Base-by-base conservation (phyloP, 1,284 basidiomycete species). In the Mrakiaceae sp. region DNA sequence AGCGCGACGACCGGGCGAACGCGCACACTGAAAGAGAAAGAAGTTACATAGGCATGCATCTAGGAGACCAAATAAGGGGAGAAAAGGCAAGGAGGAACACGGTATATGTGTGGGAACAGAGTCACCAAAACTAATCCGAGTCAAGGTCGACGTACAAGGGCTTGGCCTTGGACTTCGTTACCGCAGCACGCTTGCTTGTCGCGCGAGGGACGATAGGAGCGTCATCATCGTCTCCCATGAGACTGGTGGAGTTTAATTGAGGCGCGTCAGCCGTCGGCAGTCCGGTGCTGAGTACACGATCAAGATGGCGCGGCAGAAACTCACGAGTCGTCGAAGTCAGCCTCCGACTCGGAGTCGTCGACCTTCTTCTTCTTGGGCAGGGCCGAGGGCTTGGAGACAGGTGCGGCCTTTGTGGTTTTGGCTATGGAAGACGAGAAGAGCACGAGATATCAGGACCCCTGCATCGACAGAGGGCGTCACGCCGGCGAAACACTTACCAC, bases 281-380 rank as follows among this genome's bases (percentile, higher is more conserved):
- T 16, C 50, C 42, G 16, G 56, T 27, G 48, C 4, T n/a, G 52
- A 9, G n/a, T 5, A 40, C 8, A 7, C 47, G 46, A 42, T 10
- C 42, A 46, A 3, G 8, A 14, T 3, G 14, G 43, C 8, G 42
- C 12, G 16, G 27, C 3, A n/a, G 8, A 43, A 8, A 49, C 58
- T 6, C 60, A 43, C 52, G 47, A 27, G 57, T 52, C 27, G 60
- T 67, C 10, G 60, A 11, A 58, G 67, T 66, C 16, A 68, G 65
- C 62, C 66, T 69, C 67, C 52, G 62, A 66, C 48, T 69, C 67
- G 44, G 61, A 63, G 62, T 64, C 50, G 27, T 60, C 58, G 39
- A 49, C 58, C 8, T 43, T n/a, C 58, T 60, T 60, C 50, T 49
- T 60, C 50, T 60, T 60, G 11, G 11, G 11, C n/a, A n/a, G 49